Evolutionary conservation across 371 early-diverging fungal genomes (phyloP).

Genomic region (Dinochytrium kinnereticum): DNA sequence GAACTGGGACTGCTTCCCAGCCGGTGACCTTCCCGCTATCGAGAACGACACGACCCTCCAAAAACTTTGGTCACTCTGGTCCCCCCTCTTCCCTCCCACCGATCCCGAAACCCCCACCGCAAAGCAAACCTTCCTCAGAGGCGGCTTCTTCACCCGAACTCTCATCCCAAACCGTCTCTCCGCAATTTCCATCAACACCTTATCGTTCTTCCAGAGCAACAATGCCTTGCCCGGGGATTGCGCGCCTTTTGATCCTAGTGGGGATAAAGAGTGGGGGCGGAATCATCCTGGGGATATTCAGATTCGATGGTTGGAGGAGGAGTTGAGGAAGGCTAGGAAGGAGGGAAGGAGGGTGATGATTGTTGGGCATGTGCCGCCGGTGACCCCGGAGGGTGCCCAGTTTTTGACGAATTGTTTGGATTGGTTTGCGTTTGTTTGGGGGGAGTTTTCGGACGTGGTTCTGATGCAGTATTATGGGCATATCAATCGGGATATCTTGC

Average conservation of each 20-base stretch:
- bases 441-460: constrained; percentile 50
- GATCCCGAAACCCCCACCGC: constrained; percentile 20
- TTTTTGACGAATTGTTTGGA: constrained; percentile 31
- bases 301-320: constrained; percentile 38
- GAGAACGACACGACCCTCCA: constrained; percentile 26
- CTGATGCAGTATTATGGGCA: constrained; percentile 48
- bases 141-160: constrained; percentile 39
- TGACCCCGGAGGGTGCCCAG: constrained; percentile 24
- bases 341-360: constrained; percentile 31
- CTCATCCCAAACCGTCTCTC: constrained; percentile 23
- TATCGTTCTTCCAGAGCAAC: constrained; percentile 39
- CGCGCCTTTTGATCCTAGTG: constrained; percentile 6
- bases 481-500: constrained; percentile 47
- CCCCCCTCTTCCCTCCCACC: constrained; percentile 25
- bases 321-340: constrained; percentile 25
- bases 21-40: constrained; percentile 19
- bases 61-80: constrained; percentile 36
- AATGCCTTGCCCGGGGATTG: constrained; percentile 31
- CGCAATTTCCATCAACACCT: constrained; percentile 41
- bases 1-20: constrained; percentile 53
- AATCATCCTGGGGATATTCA: constrained; percentile 38
- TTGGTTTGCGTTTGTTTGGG: constrained; percentile 37
- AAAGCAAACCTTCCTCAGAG: constrained; percentile 26
- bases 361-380: constrained; percentile 47
- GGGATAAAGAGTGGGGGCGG: not conserved